phyloP scores from a whole-genome alignment of 148 eudicot genomes.

The Nepenthes mirabilis region DNA sequence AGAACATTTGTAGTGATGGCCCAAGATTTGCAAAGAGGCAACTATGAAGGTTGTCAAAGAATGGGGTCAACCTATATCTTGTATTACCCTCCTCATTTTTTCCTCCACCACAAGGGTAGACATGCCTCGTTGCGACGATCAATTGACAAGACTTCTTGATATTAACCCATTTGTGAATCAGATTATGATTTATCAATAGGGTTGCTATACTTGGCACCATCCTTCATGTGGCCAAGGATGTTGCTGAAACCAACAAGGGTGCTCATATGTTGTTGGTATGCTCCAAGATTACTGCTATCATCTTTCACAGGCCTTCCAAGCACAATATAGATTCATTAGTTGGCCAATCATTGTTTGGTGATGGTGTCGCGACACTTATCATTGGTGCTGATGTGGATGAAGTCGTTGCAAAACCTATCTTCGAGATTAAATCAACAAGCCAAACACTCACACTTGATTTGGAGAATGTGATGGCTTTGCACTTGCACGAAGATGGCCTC shows the following conservation, averaged over 20 bases:
- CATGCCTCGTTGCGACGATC: constrained; percentile 2
- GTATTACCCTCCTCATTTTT: constrained; percentile 4
- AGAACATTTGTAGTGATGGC: too few relatives aligned
- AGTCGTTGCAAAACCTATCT: neutral
- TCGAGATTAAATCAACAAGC: neutral
- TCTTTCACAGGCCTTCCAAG: neutral
- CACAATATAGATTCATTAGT: neutral
- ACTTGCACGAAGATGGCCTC: neutral
- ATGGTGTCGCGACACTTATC: constrained; percentile 1
- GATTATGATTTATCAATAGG: neutral
- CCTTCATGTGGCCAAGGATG: constrained; percentile 1
- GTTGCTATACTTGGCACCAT: neutral
- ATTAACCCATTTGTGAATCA: neutral
- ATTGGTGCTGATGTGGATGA: neutral
- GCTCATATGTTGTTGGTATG: constrained; percentile 1
- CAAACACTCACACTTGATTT: neutral
- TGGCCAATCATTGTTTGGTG: constrained; percentile 1
- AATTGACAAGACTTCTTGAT: neutral
- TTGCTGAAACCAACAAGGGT: neutral
- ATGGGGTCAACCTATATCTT: constrained; percentile 1
- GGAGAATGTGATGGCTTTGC: neutral
- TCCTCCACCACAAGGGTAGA: constrained; percentile 1
- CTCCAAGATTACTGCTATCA: constrained; percentile 1
- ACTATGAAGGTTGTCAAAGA: neutral
- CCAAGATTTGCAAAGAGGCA: too few relatives aligned